A percentile compares a stretch with the other conserved stretches of the same genome.
phyloP scores from a whole-genome alignment of 768 basidiomycete genomes.

The Artomyces pyxidatus region DNA sequence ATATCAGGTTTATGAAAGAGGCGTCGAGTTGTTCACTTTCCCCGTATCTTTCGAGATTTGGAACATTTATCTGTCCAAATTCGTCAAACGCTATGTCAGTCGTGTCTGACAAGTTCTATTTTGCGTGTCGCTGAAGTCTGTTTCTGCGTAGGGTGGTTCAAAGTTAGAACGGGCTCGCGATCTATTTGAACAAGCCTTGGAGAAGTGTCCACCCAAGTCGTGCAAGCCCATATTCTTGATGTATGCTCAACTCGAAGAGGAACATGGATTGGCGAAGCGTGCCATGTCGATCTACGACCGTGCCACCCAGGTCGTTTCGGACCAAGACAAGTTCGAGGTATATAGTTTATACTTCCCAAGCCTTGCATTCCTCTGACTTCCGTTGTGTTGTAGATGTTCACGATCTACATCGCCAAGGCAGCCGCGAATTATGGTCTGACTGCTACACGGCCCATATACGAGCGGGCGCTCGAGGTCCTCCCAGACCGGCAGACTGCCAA shows the following conservation, averaged over 20 bases:
- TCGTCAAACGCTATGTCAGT: conserved; percentile 91
- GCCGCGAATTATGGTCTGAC: conserved; percentile 93
- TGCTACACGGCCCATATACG: conserved; percentile 93
- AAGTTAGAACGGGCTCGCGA: conserved; percentile 96
- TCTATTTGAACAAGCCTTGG: conserved; percentile 94
- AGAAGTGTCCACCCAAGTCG: conserved; percentile 91
- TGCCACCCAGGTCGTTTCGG: conserved; percentile 76
- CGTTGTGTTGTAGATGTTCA: conserved; percentile 65
- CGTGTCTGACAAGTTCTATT: neutral
- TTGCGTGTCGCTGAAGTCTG: neutral
- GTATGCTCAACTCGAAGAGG: conserved; percentile 95
- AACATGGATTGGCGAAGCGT: conserved; percentile 89
- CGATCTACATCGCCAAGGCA: conserved; percentile 95
- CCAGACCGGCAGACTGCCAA: conserved; percentile 93
- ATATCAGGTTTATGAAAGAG: conserved; percentile 83
- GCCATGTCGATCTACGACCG: conserved; percentile 96
- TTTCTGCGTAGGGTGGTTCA: conserved; percentile 62
- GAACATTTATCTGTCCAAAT: conserved; percentile 98
- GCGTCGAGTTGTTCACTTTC: conserved; percentile 95
- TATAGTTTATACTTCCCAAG: neutral
- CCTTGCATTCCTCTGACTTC: neutral
- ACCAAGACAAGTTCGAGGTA: conserved; percentile 94
- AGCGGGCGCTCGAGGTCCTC: conserved; percentile 86
- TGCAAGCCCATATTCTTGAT: conserved; percentile 94
- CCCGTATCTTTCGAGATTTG: conserved; percentile 98